Evolutionary conservation across 345 rosid genomes (phyloP).

Genomic region (Rhizophora apiculata): DNA sequence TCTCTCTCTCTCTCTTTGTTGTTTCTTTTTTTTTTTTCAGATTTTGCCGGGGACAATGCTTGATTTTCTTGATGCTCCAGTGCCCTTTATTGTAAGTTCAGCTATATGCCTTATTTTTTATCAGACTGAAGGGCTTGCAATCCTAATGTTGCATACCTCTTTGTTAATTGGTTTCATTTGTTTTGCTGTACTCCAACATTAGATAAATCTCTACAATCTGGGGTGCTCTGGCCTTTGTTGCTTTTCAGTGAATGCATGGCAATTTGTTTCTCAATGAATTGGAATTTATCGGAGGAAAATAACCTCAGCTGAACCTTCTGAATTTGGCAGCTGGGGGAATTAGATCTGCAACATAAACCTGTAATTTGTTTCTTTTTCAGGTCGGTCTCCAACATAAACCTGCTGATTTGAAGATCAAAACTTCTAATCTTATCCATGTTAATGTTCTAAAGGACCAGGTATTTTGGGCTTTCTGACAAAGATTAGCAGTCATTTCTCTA

Average conservation of each 20-base stretch:
- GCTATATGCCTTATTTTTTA: not conserved
- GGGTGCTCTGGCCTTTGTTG: not conserved
- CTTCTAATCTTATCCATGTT: constrained; percentile 72
- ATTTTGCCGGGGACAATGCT: constrained; percentile 79
- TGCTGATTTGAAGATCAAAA: constrained; percentile 68
- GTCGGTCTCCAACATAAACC: constrained; percentile 80
- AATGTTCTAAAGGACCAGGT: constrained; percentile 85
- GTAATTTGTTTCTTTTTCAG: constrained; percentile 32
- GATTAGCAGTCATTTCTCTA: no score
- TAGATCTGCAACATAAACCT: not conserved
- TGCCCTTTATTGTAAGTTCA: constrained; percentile 88
- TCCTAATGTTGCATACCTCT: not conserved
- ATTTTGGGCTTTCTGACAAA: not conserved
- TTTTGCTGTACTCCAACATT: not conserved
- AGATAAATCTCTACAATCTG: not conserved
- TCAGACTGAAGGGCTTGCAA: constrained; percentile 9
- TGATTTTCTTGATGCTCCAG: constrained; percentile 99
- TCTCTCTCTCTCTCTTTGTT: constrained; percentile 9
- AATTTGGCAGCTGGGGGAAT: not conserved
- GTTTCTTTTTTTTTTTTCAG: constrained; percentile 37
- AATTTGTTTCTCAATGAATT: not conserved
- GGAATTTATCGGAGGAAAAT: not conserved
- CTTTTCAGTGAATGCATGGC: not conserved
- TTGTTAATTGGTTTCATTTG: not conserved
- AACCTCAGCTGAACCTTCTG: not conserved